Conservation (phyloP, 106 monocot genomes). For the Dioscorea dumetorum region DNA sequence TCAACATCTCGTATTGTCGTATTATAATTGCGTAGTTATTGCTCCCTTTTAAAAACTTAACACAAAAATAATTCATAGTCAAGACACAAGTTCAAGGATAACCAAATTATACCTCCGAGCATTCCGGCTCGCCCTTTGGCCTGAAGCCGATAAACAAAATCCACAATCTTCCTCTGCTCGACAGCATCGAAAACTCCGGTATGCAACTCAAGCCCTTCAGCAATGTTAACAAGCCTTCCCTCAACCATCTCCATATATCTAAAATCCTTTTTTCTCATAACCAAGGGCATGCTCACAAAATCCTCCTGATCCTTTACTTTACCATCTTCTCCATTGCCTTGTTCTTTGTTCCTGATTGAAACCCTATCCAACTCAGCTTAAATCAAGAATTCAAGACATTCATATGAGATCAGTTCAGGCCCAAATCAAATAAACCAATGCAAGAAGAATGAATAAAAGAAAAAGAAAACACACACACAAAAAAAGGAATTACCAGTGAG, state of each 20-base stretch:
- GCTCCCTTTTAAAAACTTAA: too few relatives aligned
- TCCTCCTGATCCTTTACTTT: conserved; percentile 11
- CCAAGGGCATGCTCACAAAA: conserved; percentile 11
- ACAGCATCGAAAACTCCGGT: conserved; percentile 30
- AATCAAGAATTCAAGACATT: neutral
- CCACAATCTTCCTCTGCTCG: conserved; percentile 45
- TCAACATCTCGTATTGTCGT: too few relatives aligned
- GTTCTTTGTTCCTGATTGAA: neutral
- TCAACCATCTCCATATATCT: conserved; percentile 35
- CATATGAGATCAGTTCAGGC: neutral
- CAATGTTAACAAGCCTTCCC: conserved; percentile 33
- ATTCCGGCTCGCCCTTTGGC: conserved; percentile 23
- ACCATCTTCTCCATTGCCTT: neutral
- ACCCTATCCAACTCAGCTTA: neutral
- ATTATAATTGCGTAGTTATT: too few relatives aligned
- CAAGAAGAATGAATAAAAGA: neutral
- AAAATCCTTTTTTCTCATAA: conserved; percentile 49
- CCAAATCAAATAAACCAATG: neutral
- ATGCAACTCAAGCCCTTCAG: conserved; percentile 59
- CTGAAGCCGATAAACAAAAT: conserved; percentile 41
- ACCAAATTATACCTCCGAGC: conserved; percentile 34
- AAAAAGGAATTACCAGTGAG: too few relatives aligned
- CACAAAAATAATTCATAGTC: too few relatives aligned
- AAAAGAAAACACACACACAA: neutral
- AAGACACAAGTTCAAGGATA: neutral